Evolutionary conservation across 139 green algal genomes (phyloP), one percentile per base, ranked within the genome.

Genomic region (Coccomyxa sp.): DNA sequence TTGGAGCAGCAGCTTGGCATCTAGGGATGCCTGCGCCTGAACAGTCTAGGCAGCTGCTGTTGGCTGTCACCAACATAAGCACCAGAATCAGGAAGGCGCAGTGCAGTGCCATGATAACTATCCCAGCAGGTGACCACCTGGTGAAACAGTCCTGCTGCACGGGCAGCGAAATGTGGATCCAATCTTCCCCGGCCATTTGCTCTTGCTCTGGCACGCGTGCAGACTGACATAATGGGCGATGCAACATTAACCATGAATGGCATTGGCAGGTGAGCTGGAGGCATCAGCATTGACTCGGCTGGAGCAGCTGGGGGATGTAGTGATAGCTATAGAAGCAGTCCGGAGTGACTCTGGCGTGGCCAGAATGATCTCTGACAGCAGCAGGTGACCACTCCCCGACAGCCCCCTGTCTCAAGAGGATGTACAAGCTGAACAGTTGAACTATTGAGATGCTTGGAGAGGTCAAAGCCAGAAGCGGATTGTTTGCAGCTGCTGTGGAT

Each of bases 271-370:
- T 10, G 76, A 44, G 2, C 35, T 87, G 38, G 70, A 86, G 24
- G 75, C 75, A 0, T 27, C 78, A 2, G 81, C 75, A 0, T 76
- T 81, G 39, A 41, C 69, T 29, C 79, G 84, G 41, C 81, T 95
- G 75, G 64, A 81, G 81, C 90, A 94, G 76, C 40, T 91, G 29
- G 85, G 80, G 2, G 89, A 95, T 73, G 84, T 69, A 6, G 91
- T 93, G 40, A 54, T 95, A 8, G 33, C 70, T 0, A 55, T 96
- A 58, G 82, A 93, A 58, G 76, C 81, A 12, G 55, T 95, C 35
- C 69, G 81, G 12, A 88, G 94, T 68, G 84, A 88, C 75, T 89
- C 89, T 0, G 80, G 84, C 36, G 80, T 94, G n/a, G 84, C 79
- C 16, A 55, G 73, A 38, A 9, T 82, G 2, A 29, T 70, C 31